Conservation (phyloP, 2,329 filamentous ascomycete genomes). For the Emmonsiellopsis sp. region DNA sequence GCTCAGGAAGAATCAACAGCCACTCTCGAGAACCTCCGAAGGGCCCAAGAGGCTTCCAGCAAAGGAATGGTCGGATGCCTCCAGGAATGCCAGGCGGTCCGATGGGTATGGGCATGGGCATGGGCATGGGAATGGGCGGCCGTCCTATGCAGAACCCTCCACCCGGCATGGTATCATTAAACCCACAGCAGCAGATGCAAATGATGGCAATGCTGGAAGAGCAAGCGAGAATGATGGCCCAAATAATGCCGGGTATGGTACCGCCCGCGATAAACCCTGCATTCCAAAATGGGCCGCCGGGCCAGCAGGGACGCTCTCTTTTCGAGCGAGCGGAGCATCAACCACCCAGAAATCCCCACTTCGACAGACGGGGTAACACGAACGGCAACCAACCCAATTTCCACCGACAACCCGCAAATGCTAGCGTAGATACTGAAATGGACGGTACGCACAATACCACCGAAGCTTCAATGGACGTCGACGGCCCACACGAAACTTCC, state of each 20-base stretch:
- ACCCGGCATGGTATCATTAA: conserved; percentile 45
- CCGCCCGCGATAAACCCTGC: conserved; percentile 44
- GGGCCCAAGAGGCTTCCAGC: conserved; percentile 53
- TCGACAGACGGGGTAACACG: neutral
- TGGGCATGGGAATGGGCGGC: conserved; percentile 20
- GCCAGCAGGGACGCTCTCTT: conserved; percentile 50
- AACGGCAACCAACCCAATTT: conserved; percentile 3
- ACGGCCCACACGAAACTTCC: conserved; percentile 32
- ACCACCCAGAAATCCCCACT: conserved; percentile 14
- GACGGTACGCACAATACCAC: conserved; percentile 29
- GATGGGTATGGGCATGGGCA: conserved; percentile 32
- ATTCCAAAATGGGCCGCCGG: conserved; percentile 37
- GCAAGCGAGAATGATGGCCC: conserved; percentile 76
- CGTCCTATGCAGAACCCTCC: conserved; percentile 29
- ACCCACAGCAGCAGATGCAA: conserved; percentile 60
- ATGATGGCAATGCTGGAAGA: conserved; percentile 73
- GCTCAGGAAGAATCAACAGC: conserved; percentile 70
- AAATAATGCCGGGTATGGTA: conserved; percentile 52
- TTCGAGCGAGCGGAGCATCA: conserved; percentile 59
- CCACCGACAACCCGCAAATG: conserved; percentile 1
- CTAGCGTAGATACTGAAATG: conserved; percentile 8
- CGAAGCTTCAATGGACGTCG: conserved; percentile 20
- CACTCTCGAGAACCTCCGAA: conserved; percentile 62
- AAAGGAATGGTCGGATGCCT: conserved; percentile 34
- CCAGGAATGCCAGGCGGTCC: conserved; percentile 35